phyloP scores from a whole-genome alignment of 2,329 filamentous ascomycete species.

The Penicillium sp. region DNA sequence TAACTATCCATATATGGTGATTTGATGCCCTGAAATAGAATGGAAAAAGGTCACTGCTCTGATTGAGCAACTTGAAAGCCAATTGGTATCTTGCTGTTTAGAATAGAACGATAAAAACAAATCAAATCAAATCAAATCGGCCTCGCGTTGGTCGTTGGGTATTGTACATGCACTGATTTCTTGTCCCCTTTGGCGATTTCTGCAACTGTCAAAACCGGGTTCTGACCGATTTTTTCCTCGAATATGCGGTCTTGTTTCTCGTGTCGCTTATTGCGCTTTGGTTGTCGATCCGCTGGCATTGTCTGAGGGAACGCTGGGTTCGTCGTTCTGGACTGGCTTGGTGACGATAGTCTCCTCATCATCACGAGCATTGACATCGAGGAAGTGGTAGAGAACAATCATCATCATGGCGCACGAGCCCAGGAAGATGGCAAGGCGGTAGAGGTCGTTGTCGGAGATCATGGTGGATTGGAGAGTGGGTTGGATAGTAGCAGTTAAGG shows the following conservation, averaged over 20 bases:
- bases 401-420: constrained; percentile 87
- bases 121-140: background rate
- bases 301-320: constrained; percentile 7
- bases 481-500: background rate
- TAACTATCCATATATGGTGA: background rate
- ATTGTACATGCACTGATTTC: constrained; percentile 15
- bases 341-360: constrained; percentile 26
- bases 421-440: constrained; percentile 88
- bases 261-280: constrained; percentile 6
- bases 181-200: background rate
- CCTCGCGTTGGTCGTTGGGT: constrained; percentile 1
- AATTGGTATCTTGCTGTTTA: constrained; percentile 7
- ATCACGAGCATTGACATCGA: constrained; percentile 85
- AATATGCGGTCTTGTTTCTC: background rate
- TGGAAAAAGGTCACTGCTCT: background rate
- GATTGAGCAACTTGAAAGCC: background rate
- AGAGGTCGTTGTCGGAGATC: constrained; percentile 93
- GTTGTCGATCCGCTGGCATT: constrained; percentile 1
- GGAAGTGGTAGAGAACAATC: constrained; percentile 93
- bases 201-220: background rate
- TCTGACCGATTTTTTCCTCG: constrained; percentile 1
- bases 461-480: constrained; percentile 56
- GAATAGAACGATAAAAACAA: constrained; percentile 1
- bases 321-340: constrained; percentile 12
- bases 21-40: background rate